A percentile compares a stretch with the other conserved stretches of the same genome.
These are phyloP conservation scores for Aspergillus wentii DNA, from an alignment of 495 filamentous ascomycete species.

Conservation along the genomic window DNA sequence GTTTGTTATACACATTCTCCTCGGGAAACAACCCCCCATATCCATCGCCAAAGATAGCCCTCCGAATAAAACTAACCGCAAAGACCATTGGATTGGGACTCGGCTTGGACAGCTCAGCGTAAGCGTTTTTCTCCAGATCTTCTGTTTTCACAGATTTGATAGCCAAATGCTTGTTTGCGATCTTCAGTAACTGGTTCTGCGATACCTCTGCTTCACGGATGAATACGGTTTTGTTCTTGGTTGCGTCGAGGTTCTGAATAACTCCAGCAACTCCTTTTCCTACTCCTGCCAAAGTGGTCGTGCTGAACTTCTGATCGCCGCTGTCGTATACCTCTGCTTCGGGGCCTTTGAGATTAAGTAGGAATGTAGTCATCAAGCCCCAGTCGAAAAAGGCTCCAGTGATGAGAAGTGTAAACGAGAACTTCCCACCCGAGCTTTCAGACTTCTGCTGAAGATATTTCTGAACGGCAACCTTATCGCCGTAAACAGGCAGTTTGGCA, in stretches of 20 bases:
- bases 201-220: conserved; percentile 47
- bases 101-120: conserved; percentile 32
- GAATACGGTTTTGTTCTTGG: conserved; percentile 46
- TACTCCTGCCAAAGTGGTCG: conserved; percentile 42
- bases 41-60: conserved; percentile 40
- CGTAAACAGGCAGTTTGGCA: conserved; percentile 34
- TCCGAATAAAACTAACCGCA: conserved; percentile 29
- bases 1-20: conserved; percentile 26
- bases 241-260: conserved; percentile 46
- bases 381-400: conserved; percentile 51
- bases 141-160: conserved; percentile 31
- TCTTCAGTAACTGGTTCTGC: conserved; percentile 48
- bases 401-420: conserved; percentile 48
- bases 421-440: conserved; percentile 13
- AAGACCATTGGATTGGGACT: conserved; percentile 27
- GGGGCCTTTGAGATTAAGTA: conserved; percentile 39
- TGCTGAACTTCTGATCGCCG: conserved; percentile 44
- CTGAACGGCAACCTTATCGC: conserved; percentile 42
- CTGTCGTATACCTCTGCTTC: conserved; percentile 47
- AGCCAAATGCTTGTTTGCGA: conserved; percentile 44
- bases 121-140: conserved; percentile 37
- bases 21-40: conserved; percentile 31
- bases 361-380: conserved; percentile 31
- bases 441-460: conserved; percentile 44
- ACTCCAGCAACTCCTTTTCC: conserved; percentile 44